A percentile compares a stretch with the other conserved stretches of the same genome.
phyloP scores from a whole-genome alignment of 306 rosid genomes.

The Corylus americana region DNA sequence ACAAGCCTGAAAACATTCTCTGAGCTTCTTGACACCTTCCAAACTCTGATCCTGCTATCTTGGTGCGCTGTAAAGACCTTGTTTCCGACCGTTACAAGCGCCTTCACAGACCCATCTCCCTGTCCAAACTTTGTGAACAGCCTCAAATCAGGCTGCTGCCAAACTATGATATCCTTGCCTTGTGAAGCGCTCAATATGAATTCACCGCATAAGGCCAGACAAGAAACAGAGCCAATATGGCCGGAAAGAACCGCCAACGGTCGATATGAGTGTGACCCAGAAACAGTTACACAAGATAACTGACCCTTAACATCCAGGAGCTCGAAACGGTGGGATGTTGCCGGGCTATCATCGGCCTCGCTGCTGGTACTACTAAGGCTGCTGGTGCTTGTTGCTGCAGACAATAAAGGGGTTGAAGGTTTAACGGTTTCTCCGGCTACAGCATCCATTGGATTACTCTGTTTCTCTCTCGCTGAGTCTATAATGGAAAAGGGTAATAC shows the following conservation, averaged over 20 bases:
- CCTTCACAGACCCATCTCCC: slow-evolving; percentile 86
- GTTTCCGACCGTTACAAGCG: slow-evolving; percentile 63
- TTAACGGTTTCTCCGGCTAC: slow-evolving; percentile 22
- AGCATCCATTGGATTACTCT: slow-evolving; percentile 24
- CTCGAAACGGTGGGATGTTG: slow-evolving; percentile 30
- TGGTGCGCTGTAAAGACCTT: slow-evolving; percentile 86
- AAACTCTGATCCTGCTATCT: slow-evolving; percentile 79
- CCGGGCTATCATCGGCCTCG: slow-evolving; percentile 54
- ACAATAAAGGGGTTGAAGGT: slow-evolving; percentile 43
- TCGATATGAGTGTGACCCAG: slow-evolving; percentile 46
- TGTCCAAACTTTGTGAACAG: slow-evolving; percentile 75
- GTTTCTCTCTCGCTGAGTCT: background rate
- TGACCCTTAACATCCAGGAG: slow-evolving; percentile 21
- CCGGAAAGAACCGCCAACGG: slow-evolving; percentile 73
- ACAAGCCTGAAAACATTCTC: slow-evolving; percentile 71
- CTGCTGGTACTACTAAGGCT: slow-evolving; percentile 30
- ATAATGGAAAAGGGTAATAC: too few species aligned
- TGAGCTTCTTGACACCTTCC: slow-evolving; percentile 79
- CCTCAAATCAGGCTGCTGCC: slow-evolving; percentile 90
- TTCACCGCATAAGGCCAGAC: slow-evolving; percentile 83
- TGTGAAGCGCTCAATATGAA: slow-evolving; percentile 90
- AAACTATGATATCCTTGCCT: slow-evolving; percentile 78
- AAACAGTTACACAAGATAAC: slow-evolving; percentile 22
- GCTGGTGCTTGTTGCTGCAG: slow-evolving; percentile 30
- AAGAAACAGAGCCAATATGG: slow-evolving; percentile 79